Evolutionary conservation across 768 basidiomycete genomes (phyloP).

Genomic region (Kwoniella dejecticola): DNA sequence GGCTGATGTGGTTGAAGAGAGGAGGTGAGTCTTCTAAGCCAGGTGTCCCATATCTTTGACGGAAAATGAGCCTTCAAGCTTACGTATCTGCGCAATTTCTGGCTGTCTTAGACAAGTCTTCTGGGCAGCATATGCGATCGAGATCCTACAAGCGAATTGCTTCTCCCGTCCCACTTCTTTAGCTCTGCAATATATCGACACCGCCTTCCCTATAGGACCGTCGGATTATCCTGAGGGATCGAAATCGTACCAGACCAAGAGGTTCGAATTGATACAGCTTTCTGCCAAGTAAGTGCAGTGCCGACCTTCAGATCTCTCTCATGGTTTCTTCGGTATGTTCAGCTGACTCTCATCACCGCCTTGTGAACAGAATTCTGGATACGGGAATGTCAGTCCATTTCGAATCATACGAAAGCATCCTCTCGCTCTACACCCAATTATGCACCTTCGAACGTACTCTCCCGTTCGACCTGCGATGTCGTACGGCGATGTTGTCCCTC

Average conservation of each 20-base stretch:
- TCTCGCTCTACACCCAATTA: slow-evolving; percentile 17
- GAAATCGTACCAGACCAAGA: slow-evolving; percentile 13
- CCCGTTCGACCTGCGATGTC: slow-evolving; percentile 31
- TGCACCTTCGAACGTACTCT: slow-evolving; percentile 25
- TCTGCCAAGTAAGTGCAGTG: slow-evolving; percentile 16
- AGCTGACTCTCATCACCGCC: background rate
- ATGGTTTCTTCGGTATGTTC: too few species aligned
- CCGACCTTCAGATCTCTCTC: too few species aligned
- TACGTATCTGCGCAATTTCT: too few species aligned
- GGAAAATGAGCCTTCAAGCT: too few species aligned
- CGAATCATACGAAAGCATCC: slow-evolving; percentile 13
- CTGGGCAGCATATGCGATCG: slow-evolving; percentile 26
- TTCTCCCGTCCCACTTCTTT: slow-evolving; percentile 26
- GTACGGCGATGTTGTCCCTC: slow-evolving; percentile 18
- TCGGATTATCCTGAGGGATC: slow-evolving; percentile 10
- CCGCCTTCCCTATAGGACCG: slow-evolving; percentile 11
- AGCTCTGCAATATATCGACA: slow-evolving; percentile 18
- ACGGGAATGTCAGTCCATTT: slow-evolving; percentile 15
- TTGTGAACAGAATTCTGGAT: slow-evolving; percentile 7
- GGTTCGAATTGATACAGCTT: slow-evolving; percentile 23
- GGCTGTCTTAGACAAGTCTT: slow-evolving; percentile 24
- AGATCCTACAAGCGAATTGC: slow-evolving; percentile 28
- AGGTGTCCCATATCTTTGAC: background rate
- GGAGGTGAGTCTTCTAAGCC: slow-evolving; percentile 11
- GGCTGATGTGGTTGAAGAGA: slow-evolving; percentile 20